Conservation (phyloP, 306 rosid genomes). For the Dalbergia oliveri region DNA sequence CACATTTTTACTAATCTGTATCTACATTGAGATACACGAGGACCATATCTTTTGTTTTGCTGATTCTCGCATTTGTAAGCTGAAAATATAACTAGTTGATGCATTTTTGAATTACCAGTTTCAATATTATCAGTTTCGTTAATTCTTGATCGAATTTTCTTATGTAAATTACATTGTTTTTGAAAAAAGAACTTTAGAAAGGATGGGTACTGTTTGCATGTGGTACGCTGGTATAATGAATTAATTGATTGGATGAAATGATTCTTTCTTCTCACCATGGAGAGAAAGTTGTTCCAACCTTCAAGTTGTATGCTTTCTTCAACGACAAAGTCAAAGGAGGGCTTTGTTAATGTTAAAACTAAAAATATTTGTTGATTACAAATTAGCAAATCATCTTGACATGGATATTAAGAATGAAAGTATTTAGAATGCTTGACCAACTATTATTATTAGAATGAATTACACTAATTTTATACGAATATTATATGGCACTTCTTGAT, state of each 20-base stretch:
- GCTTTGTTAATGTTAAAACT: background rate
- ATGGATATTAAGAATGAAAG: too few relatives aligned
- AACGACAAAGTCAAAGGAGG: background rate
- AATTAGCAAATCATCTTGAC: too few relatives aligned
- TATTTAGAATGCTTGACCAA: background rate
- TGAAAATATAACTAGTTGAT: slow-evolving; percentile 45
- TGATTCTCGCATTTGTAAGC: slow-evolving; percentile 48
- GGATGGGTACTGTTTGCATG: background rate
- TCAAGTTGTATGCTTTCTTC: background rate
- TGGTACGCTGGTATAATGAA: background rate
- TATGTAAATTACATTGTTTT: background rate
- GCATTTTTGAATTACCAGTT: slow-evolving; percentile 54
- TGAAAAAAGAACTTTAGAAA: background rate
- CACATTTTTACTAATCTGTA: slow-evolving; percentile 51
- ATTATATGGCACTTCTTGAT: too few relatives aligned
- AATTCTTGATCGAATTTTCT: background rate
- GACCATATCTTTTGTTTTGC: slow-evolving; percentile 51
- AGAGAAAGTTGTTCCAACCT: background rate
- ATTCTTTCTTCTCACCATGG: background rate
- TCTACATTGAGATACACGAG: slow-evolving; percentile 56
- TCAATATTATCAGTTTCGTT: slow-evolving; percentile 8
- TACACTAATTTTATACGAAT: too few relatives aligned
- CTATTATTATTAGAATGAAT: background rate
- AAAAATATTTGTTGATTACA: too few relatives aligned
- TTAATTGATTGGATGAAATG: background rate